phyloP scores from a whole-genome alignment of 345 rosid species.

The Lepidium didymum region DNA sequence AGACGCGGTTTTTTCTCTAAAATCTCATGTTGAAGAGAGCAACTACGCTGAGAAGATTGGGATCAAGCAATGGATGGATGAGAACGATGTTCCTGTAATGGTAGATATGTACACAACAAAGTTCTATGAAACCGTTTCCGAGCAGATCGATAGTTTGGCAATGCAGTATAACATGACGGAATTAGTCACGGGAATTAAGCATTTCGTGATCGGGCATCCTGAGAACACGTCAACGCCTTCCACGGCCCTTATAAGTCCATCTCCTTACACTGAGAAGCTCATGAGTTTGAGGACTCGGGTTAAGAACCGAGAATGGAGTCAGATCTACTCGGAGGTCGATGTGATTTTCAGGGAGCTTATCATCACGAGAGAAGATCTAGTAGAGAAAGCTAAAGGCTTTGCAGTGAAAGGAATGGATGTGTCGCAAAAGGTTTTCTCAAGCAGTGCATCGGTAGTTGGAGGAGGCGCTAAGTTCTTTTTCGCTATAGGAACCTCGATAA shows the following conservation, averaged over 20 bases:
- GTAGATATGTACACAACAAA: conserved; percentile 66
- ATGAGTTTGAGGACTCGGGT: conserved; percentile 54
- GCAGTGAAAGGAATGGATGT: conserved; percentile 77
- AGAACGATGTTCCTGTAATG: conserved; percentile 86
- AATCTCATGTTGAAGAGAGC: conserved; percentile 75
- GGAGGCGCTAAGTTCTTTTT: conserved; percentile 61
- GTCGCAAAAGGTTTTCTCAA: conserved; percentile 55
- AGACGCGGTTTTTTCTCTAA: conserved; percentile 69
- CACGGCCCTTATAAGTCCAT: conserved; percentile 45
- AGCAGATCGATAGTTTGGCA: conserved; percentile 73
- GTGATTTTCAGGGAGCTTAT: conserved; percentile 68
- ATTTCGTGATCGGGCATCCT: conserved; percentile 56
- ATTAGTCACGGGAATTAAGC: conserved; percentile 76
- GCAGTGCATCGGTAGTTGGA: conserved; percentile 74
- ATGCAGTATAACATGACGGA: conserved; percentile 95
- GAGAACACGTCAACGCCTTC: conserved; percentile 43
- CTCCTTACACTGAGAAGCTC: conserved; percentile 70
- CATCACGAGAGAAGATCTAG: conserved; percentile 72
- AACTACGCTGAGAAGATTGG: conserved; percentile 90
- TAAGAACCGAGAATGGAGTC: conserved; percentile 62
- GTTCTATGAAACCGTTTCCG: conserved; percentile 64
- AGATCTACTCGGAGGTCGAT: conserved; percentile 65
- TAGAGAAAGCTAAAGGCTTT: conserved; percentile 76
- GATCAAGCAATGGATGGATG: conserved; percentile 85
- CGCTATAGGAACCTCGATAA: conserved; percentile 56